phyloP scores from a whole-genome alignment of 2,329 filamentous ascomycete species.

The Trichoderma oligosporum region DNA sequence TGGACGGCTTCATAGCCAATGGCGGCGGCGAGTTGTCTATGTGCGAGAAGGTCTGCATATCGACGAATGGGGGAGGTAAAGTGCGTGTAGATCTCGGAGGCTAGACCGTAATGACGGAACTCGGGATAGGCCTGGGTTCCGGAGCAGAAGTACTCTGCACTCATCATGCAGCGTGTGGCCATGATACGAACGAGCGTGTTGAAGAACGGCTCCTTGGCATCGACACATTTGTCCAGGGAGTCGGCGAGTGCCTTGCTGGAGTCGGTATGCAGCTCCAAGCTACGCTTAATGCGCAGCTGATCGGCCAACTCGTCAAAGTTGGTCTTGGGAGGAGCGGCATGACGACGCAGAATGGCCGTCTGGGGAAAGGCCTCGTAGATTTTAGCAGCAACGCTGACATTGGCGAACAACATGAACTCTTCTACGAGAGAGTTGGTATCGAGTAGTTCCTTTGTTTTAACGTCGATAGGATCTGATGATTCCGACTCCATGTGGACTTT shows the following conservation, averaged over 20 bases:
- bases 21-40: constrained; percentile 89
- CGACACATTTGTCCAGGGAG: constrained; percentile 80
- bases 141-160: constrained; percentile 95
- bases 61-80: constrained; percentile 97
- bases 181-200: constrained; percentile 97
- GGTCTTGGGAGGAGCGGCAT: constrained; percentile 86
- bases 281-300: constrained; percentile 83
- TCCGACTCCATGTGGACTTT: constrained; percentile 94
- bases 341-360: constrained; percentile 87
- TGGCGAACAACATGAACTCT: constrained; percentile 99
- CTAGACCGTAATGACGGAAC: constrained; percentile 95
- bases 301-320: constrained; percentile 94
- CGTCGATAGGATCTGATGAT: constrained; percentile 90
- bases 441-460: constrained; percentile 90
- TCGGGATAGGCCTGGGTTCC: constrained; percentile 90
- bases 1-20: constrained; percentile 91
- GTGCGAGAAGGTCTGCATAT: constrained; percentile 93
- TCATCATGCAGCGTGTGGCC: constrained; percentile 98
- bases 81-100: constrained; percentile 96
- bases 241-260: constrained; percentile 92
- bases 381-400: constrained; percentile 86
- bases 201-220: constrained; percentile 84
- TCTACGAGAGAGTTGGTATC: constrained; percentile 97
- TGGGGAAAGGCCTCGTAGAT: constrained; percentile 92
- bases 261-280: constrained; percentile 74